phyloP scores from a whole-genome alignment of 345 rosid species.

The Salix viminalis region DNA sequence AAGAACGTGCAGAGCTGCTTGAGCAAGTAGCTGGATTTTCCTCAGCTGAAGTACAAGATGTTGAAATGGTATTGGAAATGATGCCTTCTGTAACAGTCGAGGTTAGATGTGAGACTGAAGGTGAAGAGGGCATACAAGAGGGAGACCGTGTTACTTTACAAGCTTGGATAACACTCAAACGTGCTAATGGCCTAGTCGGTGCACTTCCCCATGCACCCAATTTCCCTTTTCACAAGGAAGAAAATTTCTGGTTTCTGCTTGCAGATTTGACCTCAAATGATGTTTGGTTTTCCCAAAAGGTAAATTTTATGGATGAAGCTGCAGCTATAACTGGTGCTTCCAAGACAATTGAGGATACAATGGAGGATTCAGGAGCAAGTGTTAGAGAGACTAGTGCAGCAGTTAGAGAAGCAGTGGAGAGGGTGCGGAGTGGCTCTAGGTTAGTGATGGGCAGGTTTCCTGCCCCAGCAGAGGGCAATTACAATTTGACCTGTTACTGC shows the following conservation, averaged over 20 bases:
- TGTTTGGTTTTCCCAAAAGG: conserved; percentile 93
- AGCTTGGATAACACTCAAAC: conserved; percentile 81
- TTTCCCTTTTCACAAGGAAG: conserved; percentile 95
- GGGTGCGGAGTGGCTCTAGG: conserved; percentile 79
- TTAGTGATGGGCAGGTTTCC: conserved; percentile 87
- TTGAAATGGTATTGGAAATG: conserved; percentile 84
- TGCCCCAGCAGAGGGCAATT: conserved; percentile 81
- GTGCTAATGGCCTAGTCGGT: conserved; percentile 68
- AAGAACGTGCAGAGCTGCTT: conserved; percentile 78
- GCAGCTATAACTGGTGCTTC: conserved; percentile 76
- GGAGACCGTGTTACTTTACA: conserved; percentile 82
- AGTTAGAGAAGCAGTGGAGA: conserved; percentile 65
- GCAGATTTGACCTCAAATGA: conserved; percentile 71
- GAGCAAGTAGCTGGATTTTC: conserved; percentile 78
- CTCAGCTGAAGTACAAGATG: conserved; percentile 55
- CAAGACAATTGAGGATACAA: conserved; percentile 79
- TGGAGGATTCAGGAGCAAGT: conserved; percentile 87
- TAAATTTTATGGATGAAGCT: conserved; percentile 89
- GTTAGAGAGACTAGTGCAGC: conserved; percentile 66
- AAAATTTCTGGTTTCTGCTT: conserved; percentile 86
- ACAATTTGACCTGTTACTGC: conserved; percentile 80
- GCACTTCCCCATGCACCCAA: conserved; percentile 85
- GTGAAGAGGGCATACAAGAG: conserved; percentile 96
- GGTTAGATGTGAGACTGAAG: conserved; percentile 91
- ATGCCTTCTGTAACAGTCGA: conserved; percentile 82